Base-by-base conservation (phyloP, 2,329 filamentous ascomycete species). In the Monilinia vaccinii-corymbosi region DNA sequence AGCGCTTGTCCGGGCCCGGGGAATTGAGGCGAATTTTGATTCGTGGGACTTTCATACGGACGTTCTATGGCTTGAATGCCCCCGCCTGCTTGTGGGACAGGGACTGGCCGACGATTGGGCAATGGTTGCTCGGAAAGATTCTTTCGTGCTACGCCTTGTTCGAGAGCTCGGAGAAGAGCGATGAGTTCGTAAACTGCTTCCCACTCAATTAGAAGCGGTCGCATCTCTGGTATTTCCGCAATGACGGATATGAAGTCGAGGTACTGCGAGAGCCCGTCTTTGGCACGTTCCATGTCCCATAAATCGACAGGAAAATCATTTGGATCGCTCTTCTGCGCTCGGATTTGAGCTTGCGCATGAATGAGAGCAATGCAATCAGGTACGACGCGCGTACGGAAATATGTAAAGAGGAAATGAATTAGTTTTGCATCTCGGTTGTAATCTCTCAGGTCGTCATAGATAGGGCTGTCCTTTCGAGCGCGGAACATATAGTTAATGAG, bases 271-370 rank as follows among this genome's bases (percentile, higher is more conserved):
- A 97, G 84, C 0, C 93, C 93, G 70, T 97, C 93, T 72, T 96
- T 96, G 61, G 95, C 93, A 16, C 93, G 85, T 72, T 97, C 93
- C 88, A 97, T 96, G 69, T 97, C 93, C 93, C 93, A 97, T 50
- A 91, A 82, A 68, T 97, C 95, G 1, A 97, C 85, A 0, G 93
- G 93, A 68, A 97, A 97, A 69, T 97, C 92, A 63, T 89, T 85
- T 0, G 90, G 85, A 62, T 93, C 83, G 18, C 87, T 84, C 60
- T 85, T 80, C 36, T 87, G 85, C 45, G 87, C 85, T 46, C 90
- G 86, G 38, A 97, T 96, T 70, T 96, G 88, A 18, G 90, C 89
- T 75, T 97, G 93, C 3, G 96, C 81, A 69, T 94, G 91, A 76
- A 97, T 96, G 42, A 97, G 79, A n/a, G 92, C 92, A 58, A 92